Base-by-base conservation (phyloP, 179 eudicot species). In the Nepenthes alata region DNA sequence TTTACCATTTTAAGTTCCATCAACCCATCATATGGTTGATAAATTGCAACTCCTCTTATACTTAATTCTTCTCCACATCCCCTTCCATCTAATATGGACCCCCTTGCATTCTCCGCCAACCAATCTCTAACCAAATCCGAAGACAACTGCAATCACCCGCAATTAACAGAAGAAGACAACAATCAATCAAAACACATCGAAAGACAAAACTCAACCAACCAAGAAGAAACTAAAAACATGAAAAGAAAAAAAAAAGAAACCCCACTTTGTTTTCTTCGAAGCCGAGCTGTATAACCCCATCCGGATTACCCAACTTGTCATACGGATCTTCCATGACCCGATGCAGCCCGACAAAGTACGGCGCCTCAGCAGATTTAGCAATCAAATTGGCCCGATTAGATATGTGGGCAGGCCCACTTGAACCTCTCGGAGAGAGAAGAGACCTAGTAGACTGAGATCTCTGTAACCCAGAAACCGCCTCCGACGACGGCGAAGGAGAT, bases 111-210 rank as follows among this genome's bases (percentile, higher is more conserved):
- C 41, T 74, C 75, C 53, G 53, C 67, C 58, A 91, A 65, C 95
- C 95, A 89, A 13, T 89, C 86, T 75, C 68, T 73, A 62, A 89
- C 85, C 81, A 88, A 76, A 81, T 86, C 98, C 80, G 74, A 64
- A 13, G 84, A 82, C 76, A 91, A 76, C 98, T 91, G 78, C 72
- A 75, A 55, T 12, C n/a, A 50, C 15, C 53, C 8, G 11, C 11
- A 50, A 41, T 41, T 41, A 4, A 41, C 45, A 41, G 11, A 3
- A 4, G 34, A 5, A 2, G 34, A 2, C 61, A 73, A 45, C 63
- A 63, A 58, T 67, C 39, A 63, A 39, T 11, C 38, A 74, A 58
- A 49, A 6, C 53, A 36, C n/a, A 25, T 50, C 55, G 14, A 7
- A 52, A 37, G 35, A 63, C 25, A n/a, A 45, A 37, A 55, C 3